These are phyloP conservation scores for Kwoniella europaea DNA, from an alignment of 768 basidiomycete genomes.

Conservation along the genomic window DNA sequence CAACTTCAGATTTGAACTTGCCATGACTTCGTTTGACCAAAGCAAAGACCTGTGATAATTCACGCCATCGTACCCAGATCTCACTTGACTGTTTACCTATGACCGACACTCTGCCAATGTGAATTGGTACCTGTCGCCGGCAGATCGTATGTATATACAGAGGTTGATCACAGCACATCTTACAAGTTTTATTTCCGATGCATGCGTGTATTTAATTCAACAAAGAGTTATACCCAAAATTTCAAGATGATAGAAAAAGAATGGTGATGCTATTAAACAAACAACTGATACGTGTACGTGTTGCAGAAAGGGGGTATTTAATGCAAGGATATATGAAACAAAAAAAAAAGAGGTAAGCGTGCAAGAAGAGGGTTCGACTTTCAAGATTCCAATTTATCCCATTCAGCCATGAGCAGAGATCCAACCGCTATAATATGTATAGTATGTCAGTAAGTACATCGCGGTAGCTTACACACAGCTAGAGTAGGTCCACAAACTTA, in stretches of 20 bases:
- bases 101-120: no score
- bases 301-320: conserved; percentile 15
- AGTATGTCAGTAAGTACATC: conserved; percentile 4
- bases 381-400: conserved; percentile 34
- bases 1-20: no score
- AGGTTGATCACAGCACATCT: no score
- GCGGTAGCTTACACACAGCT: neutral
- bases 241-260: neutral
- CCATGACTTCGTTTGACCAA: no score
- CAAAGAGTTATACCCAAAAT: neutral
- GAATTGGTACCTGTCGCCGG: no score
- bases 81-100: no score
- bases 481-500: conserved; percentile 28
- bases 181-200: conserved; percentile 4
- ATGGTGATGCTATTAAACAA: conserved; percentile 3
- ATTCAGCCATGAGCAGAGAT: conserved; percentile 46
- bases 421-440: conserved; percentile 33
- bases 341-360: neutral
- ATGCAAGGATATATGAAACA: conserved; percentile 19
- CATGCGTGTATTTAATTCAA: conserved; percentile 30
- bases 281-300: conserved; percentile 27
- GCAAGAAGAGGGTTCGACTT: neutral
- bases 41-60: no score
- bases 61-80: no score
- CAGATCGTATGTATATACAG: no score